Percentiles rank a stretch among this genome's conserved stretches.
phyloP scores from a whole-genome alignment of 2,329 filamentous ascomycete species.

The Daldinia sp. region DNA sequence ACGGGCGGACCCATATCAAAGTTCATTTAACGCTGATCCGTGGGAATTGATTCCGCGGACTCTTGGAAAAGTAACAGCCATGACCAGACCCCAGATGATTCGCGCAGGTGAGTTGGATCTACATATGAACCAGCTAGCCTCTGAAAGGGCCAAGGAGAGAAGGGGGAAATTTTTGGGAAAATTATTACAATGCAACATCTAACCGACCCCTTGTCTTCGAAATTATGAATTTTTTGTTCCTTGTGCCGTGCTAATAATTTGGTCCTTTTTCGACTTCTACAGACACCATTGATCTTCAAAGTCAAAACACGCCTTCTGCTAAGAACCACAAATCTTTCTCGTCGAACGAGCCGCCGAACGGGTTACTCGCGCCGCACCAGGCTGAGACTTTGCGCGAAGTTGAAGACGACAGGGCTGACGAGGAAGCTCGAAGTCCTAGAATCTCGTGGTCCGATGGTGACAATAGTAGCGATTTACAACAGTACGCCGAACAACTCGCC shows the following conservation, averaged over 20 bases:
- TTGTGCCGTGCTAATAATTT: slow-evolving; percentile 43
- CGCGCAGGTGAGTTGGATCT: slow-evolving; percentile 64
- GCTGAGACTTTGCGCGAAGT: slow-evolving; percentile 85
- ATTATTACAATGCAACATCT: slow-evolving; percentile 44
- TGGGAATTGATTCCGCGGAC: slow-evolving; percentile 49
- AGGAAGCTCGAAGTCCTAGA: slow-evolving; percentile 73
- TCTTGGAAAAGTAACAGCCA: slow-evolving; percentile 53
- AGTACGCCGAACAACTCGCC: slow-evolving; percentile 61
- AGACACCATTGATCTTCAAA: slow-evolving; percentile 97
- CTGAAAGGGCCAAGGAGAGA: slow-evolving; percentile 31
- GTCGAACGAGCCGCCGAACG: slow-evolving; percentile 62
- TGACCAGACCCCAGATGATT: slow-evolving; percentile 71
- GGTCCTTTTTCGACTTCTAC: slow-evolving; percentile 44
- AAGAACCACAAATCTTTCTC: slow-evolving; percentile 77
- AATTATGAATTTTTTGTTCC: slow-evolving; percentile 35
- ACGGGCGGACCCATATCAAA: slow-evolving; percentile 29
- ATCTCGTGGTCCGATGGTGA: slow-evolving; percentile 65
- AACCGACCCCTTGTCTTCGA: slow-evolving; percentile 38
- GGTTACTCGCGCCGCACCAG: slow-evolving; percentile 79
- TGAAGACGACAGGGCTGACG: slow-evolving; percentile 79
- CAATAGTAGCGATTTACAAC: slow-evolving; percentile 57
- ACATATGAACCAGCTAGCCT: slow-evolving; percentile 27
- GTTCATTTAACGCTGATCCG: slow-evolving; percentile 40
- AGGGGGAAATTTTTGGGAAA: slow-evolving; percentile 31
- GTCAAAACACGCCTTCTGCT: slow-evolving; percentile 83